Base-by-base conservation (phyloP, 225 moss, liverwort and hornwort genomes). In the Pseudoscleropodium purum region DNA sequence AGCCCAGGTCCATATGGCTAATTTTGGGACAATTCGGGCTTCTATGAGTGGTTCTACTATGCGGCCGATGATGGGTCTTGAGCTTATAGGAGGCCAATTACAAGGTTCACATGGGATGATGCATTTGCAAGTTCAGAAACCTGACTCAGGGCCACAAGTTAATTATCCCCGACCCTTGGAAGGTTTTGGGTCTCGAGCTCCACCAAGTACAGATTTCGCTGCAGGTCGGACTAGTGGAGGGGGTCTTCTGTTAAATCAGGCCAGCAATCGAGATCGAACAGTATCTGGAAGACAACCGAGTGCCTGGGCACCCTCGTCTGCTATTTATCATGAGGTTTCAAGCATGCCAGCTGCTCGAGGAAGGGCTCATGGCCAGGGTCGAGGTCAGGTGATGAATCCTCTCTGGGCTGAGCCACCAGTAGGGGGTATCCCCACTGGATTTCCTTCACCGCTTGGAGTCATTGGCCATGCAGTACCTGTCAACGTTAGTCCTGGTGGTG, bases 11-110 rank as follows among this genome's bases (percentile, higher is more conserved):
- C 91, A 93, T n/a, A 90, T 92, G 81, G 90, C 91, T 64, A 94
- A 86, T 86, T 91, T 85, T 82, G 95, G 93, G 72, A 94, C 94
- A 73, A 92, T 94, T 84, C 92, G 96, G 80, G 87, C 95, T 87
- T 91, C 95, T 37, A 63, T 95, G 86, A 90, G 81, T 90, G 92
- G 93, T 74, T 92, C 92, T 83, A 85, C 78, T 5, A 92, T 95
- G 86, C 94, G 93, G 79, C 94, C 98, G 59, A 87, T 93, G 86
- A 89, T 95, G 88, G 91, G 94, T 59, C 91, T 95, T 66, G 98
- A 96, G 62, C 93, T 92, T 90, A 85, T 93, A 68, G 94, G 92
- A 80, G 87, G 90, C 43, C 92, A 92, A 84, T 81, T 93, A n/a
- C 94, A 91, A 63, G 82, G 93, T 75, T 92, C 95, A 20, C 95